A percentile compares a stretch with the other conserved stretches of the same genome.
phyloP scores from a whole-genome alignment of 2,329 filamentous ascomycete genomes.

The Clarireedia homoeocarpa region DNA sequence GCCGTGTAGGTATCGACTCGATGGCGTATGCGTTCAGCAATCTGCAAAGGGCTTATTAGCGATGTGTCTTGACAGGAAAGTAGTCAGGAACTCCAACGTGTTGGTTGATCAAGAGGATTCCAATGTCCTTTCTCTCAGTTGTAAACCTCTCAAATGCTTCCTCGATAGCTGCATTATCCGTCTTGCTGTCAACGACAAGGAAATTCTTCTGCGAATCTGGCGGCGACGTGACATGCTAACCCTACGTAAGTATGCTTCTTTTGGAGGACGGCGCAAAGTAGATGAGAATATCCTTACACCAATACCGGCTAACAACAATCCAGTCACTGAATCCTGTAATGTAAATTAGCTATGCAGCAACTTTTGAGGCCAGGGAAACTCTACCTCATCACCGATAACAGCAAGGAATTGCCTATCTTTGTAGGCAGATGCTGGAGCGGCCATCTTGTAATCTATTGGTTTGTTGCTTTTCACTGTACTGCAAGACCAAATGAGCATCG shows the following conservation, averaged over 20 bases:
- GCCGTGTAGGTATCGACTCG: conserved; percentile 87
- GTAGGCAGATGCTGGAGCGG: conserved; percentile 49
- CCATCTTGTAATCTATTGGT: conserved; percentile 37
- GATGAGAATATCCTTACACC: conserved; percentile 55
- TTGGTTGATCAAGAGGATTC: conserved; percentile 94
- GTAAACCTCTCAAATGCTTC: conserved; percentile 86
- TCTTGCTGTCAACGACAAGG: conserved; percentile 91
- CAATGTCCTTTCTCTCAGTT: conserved; percentile 87
- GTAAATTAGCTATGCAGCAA: conserved; percentile 17
- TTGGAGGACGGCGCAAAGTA: neutral
- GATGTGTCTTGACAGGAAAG: neutral
- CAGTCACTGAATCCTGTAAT: conserved; percentile 84
- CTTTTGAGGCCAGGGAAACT: conserved; percentile 5
- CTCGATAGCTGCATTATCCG: conserved; percentile 81
- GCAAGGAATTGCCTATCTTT: conserved; percentile 93
- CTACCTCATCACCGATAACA: conserved; percentile 93
- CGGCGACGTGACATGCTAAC: conserved; percentile 79
- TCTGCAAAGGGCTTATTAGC: conserved; percentile 40
- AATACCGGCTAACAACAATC: conserved; percentile 88
- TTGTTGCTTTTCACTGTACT: conserved; percentile 7
- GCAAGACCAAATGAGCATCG: neutral
- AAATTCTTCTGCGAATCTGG: conserved; percentile 96
- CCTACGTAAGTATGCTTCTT: conserved; percentile 11
- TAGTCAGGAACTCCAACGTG: conserved; percentile 53
- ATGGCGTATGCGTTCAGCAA: conserved; percentile 89